Percentiles rank a stretch among this genome's conserved stretches.
Conservation (phyloP, 2,329 filamentous ascomycete species). For the Metarhizium humberi region DNA sequence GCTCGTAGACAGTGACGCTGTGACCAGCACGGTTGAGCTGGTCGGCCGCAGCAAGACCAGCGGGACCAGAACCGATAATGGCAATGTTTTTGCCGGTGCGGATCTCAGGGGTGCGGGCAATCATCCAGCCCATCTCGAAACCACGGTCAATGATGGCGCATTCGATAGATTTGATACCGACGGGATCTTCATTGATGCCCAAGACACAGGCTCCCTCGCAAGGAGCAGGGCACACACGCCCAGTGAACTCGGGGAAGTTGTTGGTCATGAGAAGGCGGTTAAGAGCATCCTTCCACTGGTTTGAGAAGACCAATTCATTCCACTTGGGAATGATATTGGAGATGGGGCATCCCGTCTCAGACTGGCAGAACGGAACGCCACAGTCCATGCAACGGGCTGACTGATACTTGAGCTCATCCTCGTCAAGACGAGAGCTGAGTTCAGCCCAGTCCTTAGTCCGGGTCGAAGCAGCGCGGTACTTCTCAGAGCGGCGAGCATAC, state of each 20-base stretch:
- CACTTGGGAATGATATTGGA: slow-evolving; percentile 97
- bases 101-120: slow-evolving; percentile 66
- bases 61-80: slow-evolving; percentile 84
- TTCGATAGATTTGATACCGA: slow-evolving; percentile 97
- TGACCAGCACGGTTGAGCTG: slow-evolving; percentile 93
- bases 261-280: slow-evolving; percentile 92
- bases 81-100: slow-evolving; percentile 85
- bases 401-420: slow-evolving; percentile 95
- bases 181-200: slow-evolving; percentile 92
- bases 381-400: slow-evolving; percentile 98
- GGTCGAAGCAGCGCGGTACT: slow-evolving; percentile 78
- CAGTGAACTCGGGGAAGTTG: slow-evolving; percentile 97
- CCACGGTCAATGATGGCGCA: slow-evolving; percentile 96
- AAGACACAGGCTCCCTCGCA: slow-evolving; percentile 94
- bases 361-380: slow-evolving; percentile 96
- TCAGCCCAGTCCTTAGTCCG: slow-evolving; percentile 91
- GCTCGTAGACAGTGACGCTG: slow-evolving; percentile 82
- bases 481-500: slow-evolving; percentile 85
- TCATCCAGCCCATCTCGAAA: slow-evolving; percentile 98
- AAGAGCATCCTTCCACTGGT: slow-evolving; percentile 83
- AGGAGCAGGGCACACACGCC: slow-evolving; percentile 91
- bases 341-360: slow-evolving; percentile 90
- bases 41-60: slow-evolving; percentile 82
- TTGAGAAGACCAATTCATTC: slow-evolving; percentile 72
- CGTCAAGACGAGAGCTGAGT: slow-evolving; percentile 75